phyloP scores from a whole-genome alignment of 1,139 yeast genomes.

The Taiozyma sp. region DNA sequence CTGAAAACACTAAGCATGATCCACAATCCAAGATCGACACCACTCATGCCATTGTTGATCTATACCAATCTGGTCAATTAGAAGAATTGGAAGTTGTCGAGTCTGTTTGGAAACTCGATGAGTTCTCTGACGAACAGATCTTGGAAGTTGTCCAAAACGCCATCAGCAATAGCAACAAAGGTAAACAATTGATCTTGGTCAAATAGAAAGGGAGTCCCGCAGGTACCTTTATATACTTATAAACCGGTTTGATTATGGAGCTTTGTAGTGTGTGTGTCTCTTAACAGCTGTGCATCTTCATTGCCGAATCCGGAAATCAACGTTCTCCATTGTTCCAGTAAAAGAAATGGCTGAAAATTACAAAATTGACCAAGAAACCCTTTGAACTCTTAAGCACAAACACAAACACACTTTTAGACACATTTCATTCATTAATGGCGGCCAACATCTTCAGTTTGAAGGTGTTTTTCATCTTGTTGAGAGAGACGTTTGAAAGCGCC shows the following conservation, averaged over 20 bases:
- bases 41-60: constrained; percentile 53
- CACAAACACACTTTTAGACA: not conserved
- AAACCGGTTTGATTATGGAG: too few species aligned
- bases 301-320: not conserved
- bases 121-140: constrained; percentile 45
- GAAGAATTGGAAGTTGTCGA: constrained; percentile 57
- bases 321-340: not conserved
- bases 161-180: constrained; percentile 34
- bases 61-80: constrained; percentile 61
- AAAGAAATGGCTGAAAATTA: not conserved
- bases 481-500: constrained; percentile 83
- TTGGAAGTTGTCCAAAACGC: constrained; percentile 49
- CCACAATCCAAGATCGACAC: constrained; percentile 59
- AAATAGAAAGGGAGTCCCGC: constrained; percentile 1
- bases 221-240: not conserved
- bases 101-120: constrained; percentile 36
- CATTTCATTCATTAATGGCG: not conserved
- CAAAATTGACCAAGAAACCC: too few species aligned
- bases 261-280: not conserved
- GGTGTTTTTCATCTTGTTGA: constrained; percentile 70
- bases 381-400: not conserved
- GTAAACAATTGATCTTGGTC: constrained; percentile 23
- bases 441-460: constrained; percentile 23
- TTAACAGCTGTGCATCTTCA: too few species aligned
- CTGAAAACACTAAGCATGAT: constrained; percentile 65